Percentiles rank a stretch among this genome's conserved stretches.
Evolutionary conservation across 1,284 basidiomycete genomes (phyloP).

Genomic region (Melampsora larici-populina): DNA sequence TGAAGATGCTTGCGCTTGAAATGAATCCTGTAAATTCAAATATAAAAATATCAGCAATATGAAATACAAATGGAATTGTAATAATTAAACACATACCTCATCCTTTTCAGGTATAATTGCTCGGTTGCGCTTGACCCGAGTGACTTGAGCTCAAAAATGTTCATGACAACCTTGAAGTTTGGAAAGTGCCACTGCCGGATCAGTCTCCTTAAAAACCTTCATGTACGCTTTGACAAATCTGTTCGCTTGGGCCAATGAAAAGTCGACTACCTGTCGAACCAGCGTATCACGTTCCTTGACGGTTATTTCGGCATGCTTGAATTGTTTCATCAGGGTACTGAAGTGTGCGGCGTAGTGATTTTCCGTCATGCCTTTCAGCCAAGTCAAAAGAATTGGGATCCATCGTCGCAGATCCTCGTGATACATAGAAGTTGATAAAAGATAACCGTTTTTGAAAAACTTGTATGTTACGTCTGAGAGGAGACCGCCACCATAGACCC

Average conservation of each 20-base stretch:
- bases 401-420: no score
- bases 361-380: no score
- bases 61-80: no score
- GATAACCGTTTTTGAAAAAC: slow-evolving; percentile 7
- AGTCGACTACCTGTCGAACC: slow-evolving; percentile 6
- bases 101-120: not conserved
- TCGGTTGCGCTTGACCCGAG: no score
- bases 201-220: not conserved
- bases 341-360: no score
- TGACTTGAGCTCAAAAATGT: not conserved
- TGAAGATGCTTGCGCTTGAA: not conserved
- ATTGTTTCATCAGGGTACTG: no score
- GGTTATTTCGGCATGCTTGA: no score
- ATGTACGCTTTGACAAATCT: not conserved
- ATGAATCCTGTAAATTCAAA: no score
- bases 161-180: slow-evolving; percentile 4
- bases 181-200: not conserved
- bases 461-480: slow-evolving; percentile 10
- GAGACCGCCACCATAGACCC: not conserved
- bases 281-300: no score
- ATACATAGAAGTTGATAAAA: slow-evolving; percentile 1
- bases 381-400: no score
- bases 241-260: no score
- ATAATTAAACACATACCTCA: not conserved
- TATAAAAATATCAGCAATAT: no score